Base-by-base conservation (phyloP, 2,329 filamentous ascomycete genomes). In the Epichloe aotearoae region DNA sequence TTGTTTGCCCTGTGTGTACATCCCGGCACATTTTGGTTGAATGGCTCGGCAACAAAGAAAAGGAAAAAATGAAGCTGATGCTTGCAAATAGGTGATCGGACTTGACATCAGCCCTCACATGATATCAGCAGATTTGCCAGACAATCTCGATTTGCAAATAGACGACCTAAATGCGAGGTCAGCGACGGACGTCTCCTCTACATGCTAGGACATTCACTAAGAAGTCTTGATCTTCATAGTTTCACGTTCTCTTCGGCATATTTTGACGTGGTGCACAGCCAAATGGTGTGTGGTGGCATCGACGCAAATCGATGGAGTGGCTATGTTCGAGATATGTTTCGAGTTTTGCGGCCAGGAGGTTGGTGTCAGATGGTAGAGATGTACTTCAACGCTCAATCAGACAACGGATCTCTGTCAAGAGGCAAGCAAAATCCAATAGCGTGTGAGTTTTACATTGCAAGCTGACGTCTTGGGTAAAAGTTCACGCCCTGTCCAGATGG, bases 321-420 rank as follows among this genome's bases (percentile, higher is more conserved):
- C 34, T 95, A 94, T 65, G 66, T 95, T 56, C 72, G 74, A 57
- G 90, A 95, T 58, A 85, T 95, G 53, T 77, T 80, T 56, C 75
- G 79, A 20, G 75, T 88, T 10, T 70, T 90, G 55, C 83, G 80
- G 47, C 83, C 82, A 5, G 84, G 83, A 2, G 89, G 90, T 1
- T 95, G 88, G 88, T 77, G 86, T 53, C 88, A 95, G 62, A 83
- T 95, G 76, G 79, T 87, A n/a, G 90, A 95, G 62, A 78, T 90
- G 59, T 88, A 94, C 61, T 84, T 83, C 64, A 88, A 88, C 56
- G 82, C 87, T 26, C 90, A 95, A 64, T 95, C 88, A 1, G 82
- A 91, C 58, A 94, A 87, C 59, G 88, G 88, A 5, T 81, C 79
- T n/a, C 69, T 93, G 58, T 82, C 79, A 11, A 75, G 82, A 47